Base-by-base conservation (phyloP, 202 grass and related monocot genomes). In the Bolboschoenoplectus hybrid region DNA sequence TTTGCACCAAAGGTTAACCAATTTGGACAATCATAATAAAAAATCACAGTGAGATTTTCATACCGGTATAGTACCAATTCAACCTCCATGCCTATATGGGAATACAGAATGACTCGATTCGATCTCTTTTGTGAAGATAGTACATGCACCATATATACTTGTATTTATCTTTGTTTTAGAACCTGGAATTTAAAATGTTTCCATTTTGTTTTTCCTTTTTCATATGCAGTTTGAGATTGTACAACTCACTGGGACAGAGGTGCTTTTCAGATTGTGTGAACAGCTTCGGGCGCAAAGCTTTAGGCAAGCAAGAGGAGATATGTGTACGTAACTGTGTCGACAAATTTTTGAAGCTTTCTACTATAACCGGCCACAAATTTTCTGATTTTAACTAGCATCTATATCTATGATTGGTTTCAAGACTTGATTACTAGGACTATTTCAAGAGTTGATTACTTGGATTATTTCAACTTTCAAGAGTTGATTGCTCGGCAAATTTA, bases 241-340 rank as follows among this genome's bases (percentile, higher is more conserved):
- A 94, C 86, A 58, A 69, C 85, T 90, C 81, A 83, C 44, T 94
- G 34, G 86, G 79, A 58, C 86, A 90, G 56, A 73, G 71, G n/a
- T 94, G 92, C 76, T 94, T 94, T 86, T 85, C 92, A 66, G 92
- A 94, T 67, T 92, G 92, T 83, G 88, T 94, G 17, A 45, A n/a
- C 78, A 74, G 88, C 86, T 92, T 94, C 86, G 85, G 91, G 84
- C 92, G 90, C 75, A 74, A 83, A 56, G 3, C 92, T 44, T 87
- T 94, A 50, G 92, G 90, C 26, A 92, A 76, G 85, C 36, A 85
- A 70, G 92, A 94, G 88, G 92, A 85, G 55, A 79, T 55, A 11
- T 94, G 92, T 85, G 92, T 94, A 85, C 84, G 86, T 58, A 35
- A 87, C 80, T 94, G 90, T 73, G 88, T 87, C 79, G 74, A 76